These are phyloP conservation scores for Auricularia sp. DNA, from an alignment of 768 basidiomycete species.

Conservation along the genomic window DNA sequence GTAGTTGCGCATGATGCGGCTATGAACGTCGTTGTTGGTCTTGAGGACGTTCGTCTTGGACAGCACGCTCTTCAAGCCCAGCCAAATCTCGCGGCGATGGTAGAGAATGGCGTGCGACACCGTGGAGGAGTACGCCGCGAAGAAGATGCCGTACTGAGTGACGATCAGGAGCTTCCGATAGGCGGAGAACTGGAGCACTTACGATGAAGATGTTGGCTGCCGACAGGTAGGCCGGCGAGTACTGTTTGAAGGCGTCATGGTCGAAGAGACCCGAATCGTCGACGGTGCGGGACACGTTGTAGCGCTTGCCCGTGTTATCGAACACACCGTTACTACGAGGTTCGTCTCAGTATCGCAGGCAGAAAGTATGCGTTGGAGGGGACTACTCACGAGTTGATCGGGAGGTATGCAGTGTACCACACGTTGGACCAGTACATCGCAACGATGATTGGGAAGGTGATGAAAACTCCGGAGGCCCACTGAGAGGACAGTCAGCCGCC, in stretches of 20 bases:
- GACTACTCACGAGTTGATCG: slow-evolving; percentile 27
- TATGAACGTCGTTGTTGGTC: slow-evolving; percentile 39
- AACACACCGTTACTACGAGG: slow-evolving; percentile 24
- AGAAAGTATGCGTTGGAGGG: no score
- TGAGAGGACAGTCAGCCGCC: background rate
- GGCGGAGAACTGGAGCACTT: background rate
- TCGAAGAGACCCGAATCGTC: slow-evolving; percentile 14
- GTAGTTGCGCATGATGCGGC: slow-evolving; percentile 48
- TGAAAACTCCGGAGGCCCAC: background rate
- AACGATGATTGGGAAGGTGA: slow-evolving; percentile 14
- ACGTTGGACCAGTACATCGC: slow-evolving; percentile 27
- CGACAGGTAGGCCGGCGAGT: slow-evolving; percentile 17
- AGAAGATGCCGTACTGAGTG: slow-evolving; percentile 11
- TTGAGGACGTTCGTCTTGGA: slow-evolving; percentile 7
- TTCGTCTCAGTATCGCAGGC: slow-evolving; percentile 6
- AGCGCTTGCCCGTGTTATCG: slow-evolving; percentile 32
- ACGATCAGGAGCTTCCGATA: no score
- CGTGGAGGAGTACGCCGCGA: slow-evolving; percentile 34
- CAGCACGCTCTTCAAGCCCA: slow-evolving; percentile 42
- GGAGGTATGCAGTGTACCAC: slow-evolving; percentile 30
- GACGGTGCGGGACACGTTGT: slow-evolving; percentile 32
- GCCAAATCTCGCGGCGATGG: slow-evolving; percentile 49
- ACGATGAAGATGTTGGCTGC: slow-evolving; percentile 13
- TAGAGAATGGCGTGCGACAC: slow-evolving; percentile 35
- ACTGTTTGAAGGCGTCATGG: slow-evolving; percentile 10